Evolutionary conservation across 1,139 yeast genomes (phyloP).

Genomic region (Saccharomyces hybrid): DNA sequence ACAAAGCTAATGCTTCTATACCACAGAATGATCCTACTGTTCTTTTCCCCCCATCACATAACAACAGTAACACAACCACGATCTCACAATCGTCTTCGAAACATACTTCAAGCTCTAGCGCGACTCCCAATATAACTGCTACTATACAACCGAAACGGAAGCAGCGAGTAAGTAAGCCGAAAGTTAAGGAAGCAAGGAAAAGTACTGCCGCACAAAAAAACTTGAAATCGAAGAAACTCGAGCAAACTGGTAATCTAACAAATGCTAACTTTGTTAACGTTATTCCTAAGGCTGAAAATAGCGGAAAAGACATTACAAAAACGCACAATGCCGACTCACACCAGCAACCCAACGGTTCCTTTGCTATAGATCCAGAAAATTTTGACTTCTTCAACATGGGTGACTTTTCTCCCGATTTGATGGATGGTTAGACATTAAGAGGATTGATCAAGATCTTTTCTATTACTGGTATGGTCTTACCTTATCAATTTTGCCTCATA

Average conservation of each 20-base stretch:
- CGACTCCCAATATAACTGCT: background rate
- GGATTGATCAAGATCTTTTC: too few species aligned
- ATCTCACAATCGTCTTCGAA: background rate
- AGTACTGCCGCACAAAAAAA: background rate
- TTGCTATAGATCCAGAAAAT: background rate
- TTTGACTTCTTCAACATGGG: background rate
- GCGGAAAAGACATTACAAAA: background rate
- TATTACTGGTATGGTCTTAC: too few species aligned
- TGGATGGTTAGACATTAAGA: background rate
- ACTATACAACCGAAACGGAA: background rate
- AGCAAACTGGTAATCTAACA: background rate
- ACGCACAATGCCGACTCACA: background rate
- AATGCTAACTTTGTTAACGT: background rate
- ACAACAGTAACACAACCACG: background rate
- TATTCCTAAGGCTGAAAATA: background rate
- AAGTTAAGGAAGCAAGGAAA: background rate
- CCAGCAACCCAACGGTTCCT: background rate
- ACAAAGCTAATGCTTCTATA: background rate
- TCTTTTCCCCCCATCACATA: background rate
- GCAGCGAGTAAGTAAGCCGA: background rate
- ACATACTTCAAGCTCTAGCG: background rate
- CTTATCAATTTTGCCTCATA: too few species aligned
- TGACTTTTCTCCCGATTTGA: background rate
- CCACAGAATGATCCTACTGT: background rate
- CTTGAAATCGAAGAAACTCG: background rate